A percentile compares a stretch with the other conserved stretches of the same genome.
Evolutionary conservation across 2,329 filamentous ascomycete genomes (phyloP).

Genomic region (Remersonia thermophila): DNA sequence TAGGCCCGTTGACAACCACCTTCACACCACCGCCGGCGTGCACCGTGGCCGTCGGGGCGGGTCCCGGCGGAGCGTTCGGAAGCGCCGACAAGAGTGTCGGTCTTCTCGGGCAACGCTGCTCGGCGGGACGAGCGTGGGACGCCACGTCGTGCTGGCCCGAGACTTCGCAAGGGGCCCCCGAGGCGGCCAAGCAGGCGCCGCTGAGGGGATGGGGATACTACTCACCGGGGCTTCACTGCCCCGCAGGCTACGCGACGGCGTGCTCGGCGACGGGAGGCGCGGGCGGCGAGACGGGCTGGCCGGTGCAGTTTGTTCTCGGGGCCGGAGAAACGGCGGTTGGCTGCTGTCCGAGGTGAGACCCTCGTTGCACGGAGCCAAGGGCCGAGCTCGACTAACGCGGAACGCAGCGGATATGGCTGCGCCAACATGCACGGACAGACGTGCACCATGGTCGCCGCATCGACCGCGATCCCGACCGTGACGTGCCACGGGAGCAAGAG

Average conservation of each 20-base stretch:
- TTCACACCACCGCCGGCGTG: slow-evolving; percentile 18
- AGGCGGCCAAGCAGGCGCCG: slow-evolving; percentile 3
- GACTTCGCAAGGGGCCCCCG: slow-evolving; percentile 12
- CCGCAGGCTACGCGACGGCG: slow-evolving; percentile 17
- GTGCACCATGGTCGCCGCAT: slow-evolving; percentile 16
- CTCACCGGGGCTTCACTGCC: slow-evolving; percentile 18
- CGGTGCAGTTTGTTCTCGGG: slow-evolving; percentile 16
- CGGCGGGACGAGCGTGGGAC: slow-evolving; percentile 10
- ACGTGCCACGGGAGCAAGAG: slow-evolving; percentile 15
- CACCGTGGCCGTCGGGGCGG: slow-evolving; percentile 14
- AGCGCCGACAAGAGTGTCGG: slow-evolving; percentile 9
- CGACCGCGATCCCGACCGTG: slow-evolving; percentile 14
- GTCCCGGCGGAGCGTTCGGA: slow-evolving; percentile 10
- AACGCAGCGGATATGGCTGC: slow-evolving; percentile 16
- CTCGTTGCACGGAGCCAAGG: not conserved
- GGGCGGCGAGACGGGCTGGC: slow-evolving; percentile 14
- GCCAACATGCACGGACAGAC: slow-evolving; percentile 19
- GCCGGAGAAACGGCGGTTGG: slow-evolving; percentile 19
- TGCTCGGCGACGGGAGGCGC: slow-evolving; percentile 17
- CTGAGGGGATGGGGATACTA: slow-evolving; percentile 18
- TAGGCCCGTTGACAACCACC: slow-evolving; percentile 18
- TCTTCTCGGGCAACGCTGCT: slow-evolving; percentile 14
- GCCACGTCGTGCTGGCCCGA: slow-evolving; percentile 17
- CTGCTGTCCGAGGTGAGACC: slow-evolving; percentile 18
- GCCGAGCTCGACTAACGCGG: not conserved